Conservation (phyloP, 2,329 filamentous ascomycete species). For the Claviceps spartinae region DNA sequence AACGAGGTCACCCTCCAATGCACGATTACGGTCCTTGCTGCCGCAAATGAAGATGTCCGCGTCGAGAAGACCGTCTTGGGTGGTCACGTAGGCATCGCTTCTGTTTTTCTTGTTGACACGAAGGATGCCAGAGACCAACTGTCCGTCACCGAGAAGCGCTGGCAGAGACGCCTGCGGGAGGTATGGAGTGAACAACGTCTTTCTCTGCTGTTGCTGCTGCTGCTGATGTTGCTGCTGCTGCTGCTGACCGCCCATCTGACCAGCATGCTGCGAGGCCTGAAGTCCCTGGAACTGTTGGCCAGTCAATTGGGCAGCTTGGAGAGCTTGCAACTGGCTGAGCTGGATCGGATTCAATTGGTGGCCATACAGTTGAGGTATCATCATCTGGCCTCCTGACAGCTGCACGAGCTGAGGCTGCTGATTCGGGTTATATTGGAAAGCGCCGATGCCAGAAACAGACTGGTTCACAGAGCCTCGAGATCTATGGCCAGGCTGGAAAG, state of each 20-base stretch:
- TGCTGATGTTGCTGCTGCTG: conserved; percentile 36
- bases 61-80: conserved; percentile 72
- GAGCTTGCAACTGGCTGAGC: conserved; percentile 77
- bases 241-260: conserved; percentile 44
- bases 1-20: conserved; percentile 88
- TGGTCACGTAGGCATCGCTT: conserved; percentile 95
- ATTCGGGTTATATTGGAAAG: conserved; percentile 70
- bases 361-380: conserved; percentile 76
- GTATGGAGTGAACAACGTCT: conserved; percentile 97
- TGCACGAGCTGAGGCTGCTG: conserved; percentile 75
- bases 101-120: conserved; percentile 99
- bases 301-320: conserved; percentile 77
- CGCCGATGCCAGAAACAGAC: conserved; percentile 69
- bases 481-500: conserved; percentile 88
- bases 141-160: conserved; percentile 77
- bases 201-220: conserved; percentile 78
- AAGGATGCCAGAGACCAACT: conserved; percentile 90
- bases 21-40: conserved; percentile 96
- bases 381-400: conserved; percentile 71
- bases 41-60: conserved; percentile 99
- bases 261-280: conserved; percentile 59
- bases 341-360: conserved; percentile 82
- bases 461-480: conserved; percentile 72
- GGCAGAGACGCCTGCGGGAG: conserved; percentile 88
- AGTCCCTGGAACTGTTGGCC: conserved; percentile 60